Base-by-base conservation (phyloP, 129 eudicot genomes). In the Escallonia rubra region DNA sequence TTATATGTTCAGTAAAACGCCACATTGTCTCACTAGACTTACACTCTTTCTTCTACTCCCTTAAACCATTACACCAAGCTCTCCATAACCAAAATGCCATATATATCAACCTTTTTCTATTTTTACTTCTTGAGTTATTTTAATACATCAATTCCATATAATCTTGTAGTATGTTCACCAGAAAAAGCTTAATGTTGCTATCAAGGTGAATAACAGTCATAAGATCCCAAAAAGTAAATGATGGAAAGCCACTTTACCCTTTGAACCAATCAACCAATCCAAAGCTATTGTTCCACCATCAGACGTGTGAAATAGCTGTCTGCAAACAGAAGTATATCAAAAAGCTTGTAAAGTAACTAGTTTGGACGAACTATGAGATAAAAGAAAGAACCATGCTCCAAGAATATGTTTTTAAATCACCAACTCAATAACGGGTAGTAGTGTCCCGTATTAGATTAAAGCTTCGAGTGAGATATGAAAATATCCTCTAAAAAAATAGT, bases 271-370 rank as follows among this genome's bases (percentile, higher is more conserved):
- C 67, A 85, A 72, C 96, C 99, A 94, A 72, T 94, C 99, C 80
- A 94, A 71, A 42, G 97, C 99, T 64, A 94, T 16, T 4, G 93
- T 94, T 78, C 99, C 99, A 68, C 97, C 99, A 85, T 94, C 99
- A 2, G 92, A 71, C 46, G 92, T 74, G 56, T 38, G 74, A 76
- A 82, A 89, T 34, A 94, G 62, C 72, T 89, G 84, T 75, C 99
- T 94, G 90, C 42, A 75, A 40, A 64, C 56, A 46, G 40, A 46
- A 23, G 15, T 10, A 38, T 6, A 49, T 49, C 9, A 3, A 10
- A 10, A 49, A 49, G 67, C 10, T 16, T 45, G n/a, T 1, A 40
- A 47, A 51, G 34, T 2, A 23, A 23, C 34, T 23, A 23, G 34
- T 23, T 23, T 23, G 34, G 34, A 23, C 34, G 34, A 23, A 23